Evolutionary conservation across 257 asterid genomes (phyloP).

Genomic region (Fraxinus americana): DNA sequence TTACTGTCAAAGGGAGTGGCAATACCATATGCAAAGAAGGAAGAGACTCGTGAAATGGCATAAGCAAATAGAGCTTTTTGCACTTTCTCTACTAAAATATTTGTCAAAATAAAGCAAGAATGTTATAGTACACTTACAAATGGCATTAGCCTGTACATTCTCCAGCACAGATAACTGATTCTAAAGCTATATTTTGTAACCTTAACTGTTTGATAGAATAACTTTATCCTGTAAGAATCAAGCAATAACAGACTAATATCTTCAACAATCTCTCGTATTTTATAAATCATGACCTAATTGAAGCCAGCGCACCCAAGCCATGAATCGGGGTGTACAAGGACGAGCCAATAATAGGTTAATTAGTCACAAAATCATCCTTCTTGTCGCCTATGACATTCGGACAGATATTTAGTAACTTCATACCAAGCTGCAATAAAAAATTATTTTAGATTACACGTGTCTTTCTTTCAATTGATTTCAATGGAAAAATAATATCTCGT

Average conservation of each 20-base stretch:
- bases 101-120: neutral
- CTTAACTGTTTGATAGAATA: neutral
- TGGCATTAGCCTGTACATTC: neutral
- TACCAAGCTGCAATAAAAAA: conserved; percentile 68
- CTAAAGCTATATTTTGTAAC: neutral
- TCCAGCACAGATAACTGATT: neutral
- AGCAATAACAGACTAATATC: neutral
- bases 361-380: conserved; percentile 38
- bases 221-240: neutral
- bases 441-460: conserved; percentile 6
- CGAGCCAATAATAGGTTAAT: neutral
- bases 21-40: too few relatives aligned
- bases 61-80: too few relatives aligned
- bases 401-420: conserved; percentile 63
- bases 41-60: too few relatives aligned
- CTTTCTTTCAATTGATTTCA: neutral
- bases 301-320: neutral
- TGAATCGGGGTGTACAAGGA: neutral
- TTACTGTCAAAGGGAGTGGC: too few relatives aligned
- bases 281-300: neutral
- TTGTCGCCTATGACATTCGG: conserved; percentile 67
- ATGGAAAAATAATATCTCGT: conserved; percentile 14
- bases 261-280: neutral
- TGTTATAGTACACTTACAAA: neutral
- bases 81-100: too few relatives aligned